These are phyloP conservation scores for Aphanomyces cochlioides DNA, from an alignment of 352 stramenopile genomes.

Conservation along the genomic window DNA sequence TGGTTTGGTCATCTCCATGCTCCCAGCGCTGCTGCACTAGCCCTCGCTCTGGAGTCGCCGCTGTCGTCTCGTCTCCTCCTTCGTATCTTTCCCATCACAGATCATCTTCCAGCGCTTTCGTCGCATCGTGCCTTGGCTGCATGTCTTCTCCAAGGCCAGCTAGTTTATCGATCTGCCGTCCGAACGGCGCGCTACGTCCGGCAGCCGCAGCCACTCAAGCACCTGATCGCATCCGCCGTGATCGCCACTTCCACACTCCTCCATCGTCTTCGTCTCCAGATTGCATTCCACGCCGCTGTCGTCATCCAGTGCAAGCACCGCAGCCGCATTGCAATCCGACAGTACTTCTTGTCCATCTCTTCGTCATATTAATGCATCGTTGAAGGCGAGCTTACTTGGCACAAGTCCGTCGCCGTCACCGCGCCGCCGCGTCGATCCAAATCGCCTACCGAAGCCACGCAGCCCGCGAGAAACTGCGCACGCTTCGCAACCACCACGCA, in stretches of 20 bases:
- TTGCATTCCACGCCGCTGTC: background rate
- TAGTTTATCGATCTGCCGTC: background rate
- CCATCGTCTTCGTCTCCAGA: background rate
- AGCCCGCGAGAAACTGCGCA: background rate
- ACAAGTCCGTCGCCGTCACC: background rate
- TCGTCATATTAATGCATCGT: background rate
- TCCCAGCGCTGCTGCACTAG: background rate
- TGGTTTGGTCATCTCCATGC: background rate
- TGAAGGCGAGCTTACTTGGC: conserved; percentile 1
- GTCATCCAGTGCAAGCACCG: conserved; percentile 16
- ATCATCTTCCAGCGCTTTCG: background rate
- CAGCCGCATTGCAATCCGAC: background rate
- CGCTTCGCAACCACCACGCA: background rate
- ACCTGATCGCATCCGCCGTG: conserved; percentile 14
- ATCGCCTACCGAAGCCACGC: background rate
- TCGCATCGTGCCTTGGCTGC: conserved; percentile 8
- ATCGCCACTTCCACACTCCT: background rate
- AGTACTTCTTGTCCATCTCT: conserved; percentile 4
- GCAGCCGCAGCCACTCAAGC: background rate
- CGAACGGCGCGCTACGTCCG: conserved; percentile 1
- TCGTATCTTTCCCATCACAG: background rate
- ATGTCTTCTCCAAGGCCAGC: conserved; percentile 12
- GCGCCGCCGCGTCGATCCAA: background rate
- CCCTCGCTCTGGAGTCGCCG: background rate
- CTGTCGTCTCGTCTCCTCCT: background rate